Percentiles rank a stretch among this genome's conserved stretches.
These are phyloP conservation scores for Trametes polyzona DNA, from an alignment of 1,284 basidiomycete genomes.

Conservation along the genomic window DNA sequence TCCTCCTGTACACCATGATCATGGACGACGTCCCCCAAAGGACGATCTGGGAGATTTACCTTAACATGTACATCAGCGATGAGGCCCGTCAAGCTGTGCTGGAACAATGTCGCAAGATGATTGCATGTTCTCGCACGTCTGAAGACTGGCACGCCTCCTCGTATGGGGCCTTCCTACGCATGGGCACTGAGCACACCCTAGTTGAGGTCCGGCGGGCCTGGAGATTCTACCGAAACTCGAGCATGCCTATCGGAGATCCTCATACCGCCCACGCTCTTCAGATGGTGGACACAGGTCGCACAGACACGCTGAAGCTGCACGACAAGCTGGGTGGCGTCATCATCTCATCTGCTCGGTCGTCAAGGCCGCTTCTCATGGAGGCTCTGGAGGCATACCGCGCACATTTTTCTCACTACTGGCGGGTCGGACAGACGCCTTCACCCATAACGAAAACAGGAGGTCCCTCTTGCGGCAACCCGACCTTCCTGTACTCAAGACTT, in stretches of 20 bases:
- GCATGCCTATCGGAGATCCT: slow-evolving; percentile 24
- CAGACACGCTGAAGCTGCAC: neutral
- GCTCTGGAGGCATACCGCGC: neutral
- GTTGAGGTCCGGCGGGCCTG: slow-evolving; percentile 47
- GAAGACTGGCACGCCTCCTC: slow-evolving; percentile 47
- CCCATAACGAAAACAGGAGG: slow-evolving; percentile 19
- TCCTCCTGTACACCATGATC: slow-evolving; percentile 40
- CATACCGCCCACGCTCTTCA: neutral
- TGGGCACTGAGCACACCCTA: slow-evolving; percentile 46
- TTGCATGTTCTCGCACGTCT: slow-evolving; percentile 39
- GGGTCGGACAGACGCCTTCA: slow-evolving; percentile 41
- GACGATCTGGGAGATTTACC: slow-evolving; percentile 60
- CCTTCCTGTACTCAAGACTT: slow-evolving; percentile 46
- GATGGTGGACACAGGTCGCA: neutral
- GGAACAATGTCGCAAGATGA: slow-evolving; percentile 49
- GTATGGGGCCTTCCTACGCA: slow-evolving; percentile 44
- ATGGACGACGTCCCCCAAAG: slow-evolving; percentile 35
- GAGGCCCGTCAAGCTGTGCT: slow-evolving; percentile 42
- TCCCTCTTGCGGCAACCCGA: slow-evolving; percentile 48
- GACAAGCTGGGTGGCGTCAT: neutral
- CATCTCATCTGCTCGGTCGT: neutral
- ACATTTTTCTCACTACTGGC: slow-evolving; percentile 41
- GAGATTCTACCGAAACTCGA: slow-evolving; percentile 41
- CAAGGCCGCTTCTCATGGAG: neutral
- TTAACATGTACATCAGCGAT: slow-evolving; percentile 53